Conservation (phyloP, 1,284 basidiomycete genomes). For the Golubevia pallescens region DNA sequence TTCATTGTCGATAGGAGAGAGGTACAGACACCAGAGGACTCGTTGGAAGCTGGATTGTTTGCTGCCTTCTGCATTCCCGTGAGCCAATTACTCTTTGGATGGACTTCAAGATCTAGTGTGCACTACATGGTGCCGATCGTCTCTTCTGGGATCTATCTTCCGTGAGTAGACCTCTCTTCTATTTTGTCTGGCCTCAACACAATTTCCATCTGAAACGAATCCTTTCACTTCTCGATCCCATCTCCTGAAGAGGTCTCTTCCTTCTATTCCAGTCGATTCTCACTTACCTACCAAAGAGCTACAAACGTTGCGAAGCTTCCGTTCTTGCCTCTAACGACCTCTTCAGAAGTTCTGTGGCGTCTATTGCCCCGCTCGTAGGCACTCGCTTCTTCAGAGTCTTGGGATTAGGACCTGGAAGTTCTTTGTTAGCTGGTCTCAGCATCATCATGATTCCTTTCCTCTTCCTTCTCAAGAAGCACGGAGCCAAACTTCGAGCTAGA, state of each 20-base stretch:
- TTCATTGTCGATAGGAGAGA: too few species aligned
- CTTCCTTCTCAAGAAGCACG: slow-evolving; percentile 5
- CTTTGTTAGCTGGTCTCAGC: slow-evolving; percentile 45
- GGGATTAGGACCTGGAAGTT: slow-evolving; percentile 44
- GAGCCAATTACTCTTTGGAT: slow-evolving; percentile 24
- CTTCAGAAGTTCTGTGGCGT: slow-evolving; percentile 12
- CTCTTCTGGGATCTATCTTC: slow-evolving; percentile 14
- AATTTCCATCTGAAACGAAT: slow-evolving; percentile 5
- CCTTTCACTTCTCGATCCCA: background rate
- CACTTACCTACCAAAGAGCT: slow-evolving; percentile 16
- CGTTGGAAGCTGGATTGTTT: slow-evolving; percentile 20
- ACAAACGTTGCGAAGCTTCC: slow-evolving; percentile 10
- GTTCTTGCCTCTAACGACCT: slow-evolving; percentile 21
- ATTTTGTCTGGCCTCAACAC: background rate
- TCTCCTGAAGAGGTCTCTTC: slow-evolving; percentile 1
- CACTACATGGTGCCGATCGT: slow-evolving; percentile 25
- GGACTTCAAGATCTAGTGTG: slow-evolving; percentile 19
- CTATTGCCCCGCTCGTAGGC: slow-evolving; percentile 45
- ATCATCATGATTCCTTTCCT: slow-evolving; percentile 44
- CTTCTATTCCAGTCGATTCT: slow-evolving; percentile 32
- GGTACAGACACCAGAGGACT: slow-evolving; percentile 9
- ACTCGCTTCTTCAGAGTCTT: slow-evolving; percentile 36
- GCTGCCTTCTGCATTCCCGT: slow-evolving; percentile 21
- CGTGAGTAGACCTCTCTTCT: background rate
- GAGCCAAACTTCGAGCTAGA: background rate